Evolutionary conservation across 2,329 filamentous ascomycete genomes (phyloP), one percentile per base, ranked within the genome.

Genomic region (Colletotrichum liriopes): DNA sequence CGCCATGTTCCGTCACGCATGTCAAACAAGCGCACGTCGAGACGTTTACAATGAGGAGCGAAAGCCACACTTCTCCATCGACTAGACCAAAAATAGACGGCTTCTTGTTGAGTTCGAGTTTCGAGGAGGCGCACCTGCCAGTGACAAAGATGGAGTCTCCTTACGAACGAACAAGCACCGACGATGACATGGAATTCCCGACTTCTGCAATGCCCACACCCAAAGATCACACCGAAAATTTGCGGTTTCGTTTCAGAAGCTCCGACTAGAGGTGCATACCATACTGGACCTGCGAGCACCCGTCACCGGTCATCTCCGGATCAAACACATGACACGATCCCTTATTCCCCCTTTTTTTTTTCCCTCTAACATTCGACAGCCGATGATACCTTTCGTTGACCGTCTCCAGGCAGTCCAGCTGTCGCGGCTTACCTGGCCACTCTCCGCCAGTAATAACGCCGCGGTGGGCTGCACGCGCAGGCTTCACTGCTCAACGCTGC

Each of bases 171-270:
- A 43, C 54, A 47, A 32, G 52, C 49, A 35, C 67, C 76, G 65
- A 55, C 67, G 6, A 37, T 20, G n/a, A 12, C 43, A 45, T 64
- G 26, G 54, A 45, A 43, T 55, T 55, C 37, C n/a, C 16, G 12
- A n/a, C 20, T n/a, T 45, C n/a, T 41, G 63, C 47, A 47, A 29
- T 64, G 59, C 37, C 29, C 20, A 23, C 59, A 63, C 47, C n/a
- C 55, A 60, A 47, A 68, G 58, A 63, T 67, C 65, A 49, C 61
- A 45, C 60, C 60, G 47, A 70, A 69, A 32, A 62, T 66, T 45
- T 73, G 61, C 67, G 71, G 61, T 56, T 67, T 62, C 51, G 71
- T 73, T 73, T 73, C 67, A 73, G 62, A 71, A 43, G 49, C 56
- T 73, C 67, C 67, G 62, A 55, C 56, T 64, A 47, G 54, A 64